Conservation (phyloP, 164 flowering plant genomes). For the Amborella trichopoda region DNA sequence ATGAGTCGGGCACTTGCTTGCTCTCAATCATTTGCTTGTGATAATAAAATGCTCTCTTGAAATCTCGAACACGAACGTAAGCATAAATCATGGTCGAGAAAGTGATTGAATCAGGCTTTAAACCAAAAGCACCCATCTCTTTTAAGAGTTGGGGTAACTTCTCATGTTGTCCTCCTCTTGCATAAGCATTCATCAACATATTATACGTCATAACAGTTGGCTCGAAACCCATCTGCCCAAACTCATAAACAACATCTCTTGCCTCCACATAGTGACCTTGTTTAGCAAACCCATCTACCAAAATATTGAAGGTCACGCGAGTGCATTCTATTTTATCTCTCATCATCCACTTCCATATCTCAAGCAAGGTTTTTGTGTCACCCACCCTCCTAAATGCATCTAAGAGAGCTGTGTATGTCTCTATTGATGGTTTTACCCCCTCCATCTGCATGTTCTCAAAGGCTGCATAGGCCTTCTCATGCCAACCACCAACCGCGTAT, state of each 20-base stretch:
- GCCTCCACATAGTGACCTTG: slow-evolving; percentile 80
- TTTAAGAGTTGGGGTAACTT: slow-evolving; percentile 78
- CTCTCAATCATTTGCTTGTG: slow-evolving; percentile 82
- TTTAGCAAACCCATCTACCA: slow-evolving; percentile 87
- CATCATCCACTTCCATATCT: slow-evolving; percentile 74
- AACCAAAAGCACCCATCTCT: slow-evolving; percentile 64
- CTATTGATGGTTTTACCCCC: slow-evolving; percentile 63
- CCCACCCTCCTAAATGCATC: slow-evolving; percentile 90
- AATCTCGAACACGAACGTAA: slow-evolving; percentile 81
- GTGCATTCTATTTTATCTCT: slow-evolving; percentile 60
- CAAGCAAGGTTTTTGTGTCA: slow-evolving; percentile 51
- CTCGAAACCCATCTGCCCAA: slow-evolving; percentile 58
- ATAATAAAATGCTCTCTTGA: slow-evolving; percentile 74
- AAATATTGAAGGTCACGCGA: slow-evolving; percentile 65
- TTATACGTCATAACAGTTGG: slow-evolving; percentile 88
- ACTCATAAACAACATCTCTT: slow-evolving; percentile 74
- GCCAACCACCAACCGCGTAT: slow-evolving; percentile 74
- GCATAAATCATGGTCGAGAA: slow-evolving; percentile 89
- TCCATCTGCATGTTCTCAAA: slow-evolving; percentile 69
- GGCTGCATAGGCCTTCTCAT: slow-evolving; percentile 60
- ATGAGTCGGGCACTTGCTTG: slow-evolving; percentile 66
- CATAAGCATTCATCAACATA: slow-evolving; percentile 93
- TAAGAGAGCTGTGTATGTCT: slow-evolving; percentile 79
- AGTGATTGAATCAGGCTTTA: slow-evolving; percentile 82
- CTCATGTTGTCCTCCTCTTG: slow-evolving; percentile 74